Percentiles rank a stretch among this genome's conserved stretches.
Conservation (phyloP, 2,329 filamentous ascomycete genomes). For the Colletotrichum higginsianum region DNA sequence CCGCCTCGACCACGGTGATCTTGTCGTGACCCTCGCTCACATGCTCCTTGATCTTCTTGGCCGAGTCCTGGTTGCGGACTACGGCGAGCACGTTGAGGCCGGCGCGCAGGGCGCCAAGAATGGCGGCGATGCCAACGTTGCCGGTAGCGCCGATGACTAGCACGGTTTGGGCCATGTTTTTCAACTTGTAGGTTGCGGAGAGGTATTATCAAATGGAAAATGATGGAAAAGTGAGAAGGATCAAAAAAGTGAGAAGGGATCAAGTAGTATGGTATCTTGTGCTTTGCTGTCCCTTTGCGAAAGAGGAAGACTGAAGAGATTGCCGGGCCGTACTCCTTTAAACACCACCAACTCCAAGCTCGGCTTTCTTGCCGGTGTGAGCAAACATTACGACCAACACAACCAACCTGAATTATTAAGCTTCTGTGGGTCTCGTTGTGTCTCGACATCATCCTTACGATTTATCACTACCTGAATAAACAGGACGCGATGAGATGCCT, state of each 20-base stretch:
- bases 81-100: conserved; percentile 53
- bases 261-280: neutral
- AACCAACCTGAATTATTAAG: neutral
- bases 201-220: neutral
- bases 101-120: conserved; percentile 48
- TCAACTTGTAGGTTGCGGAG: neutral
- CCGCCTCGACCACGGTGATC: conserved; percentile 52
- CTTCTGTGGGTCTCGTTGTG: neutral
- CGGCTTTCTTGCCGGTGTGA: neutral
- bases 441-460: neutral
- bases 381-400: neutral
- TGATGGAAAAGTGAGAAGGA: neutral
- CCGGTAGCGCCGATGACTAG: conserved; percentile 56
- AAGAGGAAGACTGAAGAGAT: neutral
- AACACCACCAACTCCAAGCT: neutral
- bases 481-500: neutral
- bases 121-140: conserved; percentile 54
- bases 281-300: neutral
- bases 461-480: neutral
- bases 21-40: conserved; percentile 46
- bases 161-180: conserved; percentile 47
- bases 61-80: conserved; percentile 52
- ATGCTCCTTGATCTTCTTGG: conserved; percentile 51
- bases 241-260: neutral
- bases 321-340: neutral